Base-by-base conservation (phyloP, 805 yeast genomes). In the Barnettozyma sucrosica region DNA sequence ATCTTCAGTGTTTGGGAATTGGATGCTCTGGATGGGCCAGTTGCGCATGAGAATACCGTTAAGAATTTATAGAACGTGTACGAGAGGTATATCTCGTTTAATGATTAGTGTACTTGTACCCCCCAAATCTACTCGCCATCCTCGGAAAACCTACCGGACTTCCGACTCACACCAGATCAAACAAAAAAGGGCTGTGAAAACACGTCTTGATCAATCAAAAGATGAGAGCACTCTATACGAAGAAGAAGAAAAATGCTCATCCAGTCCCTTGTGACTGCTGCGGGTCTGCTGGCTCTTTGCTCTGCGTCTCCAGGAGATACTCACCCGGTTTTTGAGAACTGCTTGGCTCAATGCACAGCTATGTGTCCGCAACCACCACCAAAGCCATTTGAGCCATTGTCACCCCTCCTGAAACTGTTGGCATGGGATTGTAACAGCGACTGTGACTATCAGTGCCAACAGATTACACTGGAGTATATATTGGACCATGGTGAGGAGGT, bases 371-470 rank as follows among this genome's bases (percentile, higher is more conserved):
- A 6, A 39, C 51, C 45, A 9, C 43, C 52, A 8, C 20, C 45
- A 7, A 16, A 41, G 5, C 38, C 46, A 5, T 58, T 50, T 34
- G 19, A 41, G 1, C 16, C 50, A 1, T 41, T 46, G 2, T 40
- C 59, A 2, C 41, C 44, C 1, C 7, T 36, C 49, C 64, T 80
- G 51, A 59, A 62, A 41, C 52, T 78, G 2, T 58, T 90, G 14
- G 72, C 73, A 1, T 89, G 97, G 97, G 77, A 78, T 48, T 88
- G 96, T 61, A 66, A 66, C 2, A 75, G 81, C 25, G 82, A 93
- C 60, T 93, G 99, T 66, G 98, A 93, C 66, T 93, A 93, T 65
- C 85, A 81, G 56, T 93, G 99, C 64, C 98, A 93, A 64, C 81
- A 89, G 47, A 62, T 79, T 8, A 70, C 92, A 40, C 89, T 96